Evolutionary conservation across 768 basidiomycete genomes (phyloP), one percentile per base, ranked within the genome.

Genomic region (Phallus indusiatus): DNA sequence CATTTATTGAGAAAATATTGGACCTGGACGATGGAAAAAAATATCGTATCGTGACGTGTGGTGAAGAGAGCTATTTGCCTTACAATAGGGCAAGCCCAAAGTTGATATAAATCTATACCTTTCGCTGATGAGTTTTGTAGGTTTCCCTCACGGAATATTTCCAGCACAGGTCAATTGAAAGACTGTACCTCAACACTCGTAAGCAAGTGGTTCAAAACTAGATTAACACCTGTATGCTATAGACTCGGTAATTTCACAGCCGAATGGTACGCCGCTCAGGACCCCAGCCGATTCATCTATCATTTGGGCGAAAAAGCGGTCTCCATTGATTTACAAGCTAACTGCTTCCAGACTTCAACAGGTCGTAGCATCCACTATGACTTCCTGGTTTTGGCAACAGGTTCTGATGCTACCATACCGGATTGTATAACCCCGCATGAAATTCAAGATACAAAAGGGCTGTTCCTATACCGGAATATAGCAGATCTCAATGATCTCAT

Each of bases 401-500:
- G 88, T 1, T 88, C 86, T 0, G 75, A 75, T 21, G 84, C 85
- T 1, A 76, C 76, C 1, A 73, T 88, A 16, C 86, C 87, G 3
- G 73, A 79, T 0, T 86, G 84, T 64, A 70, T 81, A 35, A 71
- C 80, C 5, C 63, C 71, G 0, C 71, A 74, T 33, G 64, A 72
- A 16, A 71, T 74, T 3, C 69, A 67, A 17, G 67, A 64, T 33
- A 78, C 75, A 7, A 74, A 73, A 37, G 87, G 88, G 4, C 71
- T 85, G 1, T 88, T 87, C 60, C 84, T 85, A 0, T 90, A 90
- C 65, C 80, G 88, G 34, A 86, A 81, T 61, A 80, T 90, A 49
- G 70, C 81, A 20, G 88, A 90, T 65, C 72, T 90, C 47, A 79
- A 86, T 58, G 73, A 69, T 5, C 83, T 90, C 60, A 77, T 86